A percentile compares a stretch with the other conserved stretches of the same genome.
Conservation (phyloP, 805 yeast species). For the Komagataella mondaviorum region DNA sequence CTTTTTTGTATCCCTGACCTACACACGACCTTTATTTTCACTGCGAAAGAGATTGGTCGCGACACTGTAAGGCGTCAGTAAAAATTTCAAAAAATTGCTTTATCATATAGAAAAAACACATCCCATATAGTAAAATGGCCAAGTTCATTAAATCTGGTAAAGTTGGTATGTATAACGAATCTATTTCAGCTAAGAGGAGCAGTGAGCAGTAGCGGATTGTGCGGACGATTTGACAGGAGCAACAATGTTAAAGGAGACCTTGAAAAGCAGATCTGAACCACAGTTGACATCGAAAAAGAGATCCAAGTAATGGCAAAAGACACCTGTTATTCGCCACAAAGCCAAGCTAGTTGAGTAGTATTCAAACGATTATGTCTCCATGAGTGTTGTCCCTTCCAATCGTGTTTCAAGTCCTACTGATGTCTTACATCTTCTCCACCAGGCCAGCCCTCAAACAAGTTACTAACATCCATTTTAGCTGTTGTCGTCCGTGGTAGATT, state of each 20-base stretch:
- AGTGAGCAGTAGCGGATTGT: not conserved
- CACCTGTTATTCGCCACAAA: not conserved
- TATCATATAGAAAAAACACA: conserved; percentile 6
- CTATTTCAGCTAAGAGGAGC: not conserved
- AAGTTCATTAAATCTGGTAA: conserved; percentile 99
- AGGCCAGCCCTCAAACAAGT: not conserved
- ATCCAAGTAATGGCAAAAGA: not conserved
- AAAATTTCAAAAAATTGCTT: conserved; percentile 1
- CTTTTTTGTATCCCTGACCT: not conserved
- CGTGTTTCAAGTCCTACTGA: not conserved
- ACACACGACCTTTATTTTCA: not conserved
- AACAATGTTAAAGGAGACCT: not conserved
- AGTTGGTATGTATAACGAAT: conserved; percentile 72
- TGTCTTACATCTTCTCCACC: not conserved
- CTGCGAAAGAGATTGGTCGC: not conserved
- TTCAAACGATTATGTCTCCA: too few species aligned
- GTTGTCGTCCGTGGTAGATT: conserved; percentile 99
- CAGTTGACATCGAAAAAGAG: not conserved
- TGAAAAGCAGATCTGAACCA: not conserved
- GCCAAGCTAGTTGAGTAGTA: not conserved
- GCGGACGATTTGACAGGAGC: not conserved
- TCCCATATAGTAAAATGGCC: conserved; percentile 53
- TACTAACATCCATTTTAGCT: conserved; percentile 43
- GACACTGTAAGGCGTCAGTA: not conserved
- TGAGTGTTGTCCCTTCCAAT: not conserved